Percentiles rank a stretch among this genome's conserved stretches.
Conservation (phyloP, 805 yeast species). For the Yarrowia sp. region DNA sequence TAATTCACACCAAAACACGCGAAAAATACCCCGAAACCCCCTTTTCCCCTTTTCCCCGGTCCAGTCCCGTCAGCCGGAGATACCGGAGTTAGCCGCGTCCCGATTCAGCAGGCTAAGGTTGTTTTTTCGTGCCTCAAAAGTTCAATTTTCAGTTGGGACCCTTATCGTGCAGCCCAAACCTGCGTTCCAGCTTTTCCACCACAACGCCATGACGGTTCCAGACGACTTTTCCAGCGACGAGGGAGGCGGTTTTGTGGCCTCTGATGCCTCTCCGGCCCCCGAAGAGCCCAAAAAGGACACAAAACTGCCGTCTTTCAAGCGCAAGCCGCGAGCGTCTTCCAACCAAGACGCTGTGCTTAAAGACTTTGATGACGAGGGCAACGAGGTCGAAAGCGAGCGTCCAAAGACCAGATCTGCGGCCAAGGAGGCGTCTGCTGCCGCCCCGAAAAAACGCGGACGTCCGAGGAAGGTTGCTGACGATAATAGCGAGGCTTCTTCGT, state of each 20-base stretch:
- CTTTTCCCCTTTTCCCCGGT: background rate
- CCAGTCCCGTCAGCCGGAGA: background rate
- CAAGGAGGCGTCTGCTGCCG: background rate
- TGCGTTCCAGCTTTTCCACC: too few species aligned
- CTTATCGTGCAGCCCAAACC: slow-evolving; percentile 20
- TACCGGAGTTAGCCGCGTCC: background rate
- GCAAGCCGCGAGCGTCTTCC: background rate
- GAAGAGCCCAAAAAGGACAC: background rate
- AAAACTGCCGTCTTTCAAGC: slow-evolving; percentile 3
- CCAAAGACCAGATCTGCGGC: background rate
- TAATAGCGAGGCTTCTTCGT: background rate
- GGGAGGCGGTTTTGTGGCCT: slow-evolving; percentile 8
- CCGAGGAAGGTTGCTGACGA: background rate
- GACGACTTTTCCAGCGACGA: slow-evolving; percentile 10
- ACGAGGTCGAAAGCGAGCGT: background rate
- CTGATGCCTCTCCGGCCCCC: background rate
- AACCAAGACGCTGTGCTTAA: background rate
- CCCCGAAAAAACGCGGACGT: background rate
- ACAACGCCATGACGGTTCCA: background rate
- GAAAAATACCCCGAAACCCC: too few species aligned
- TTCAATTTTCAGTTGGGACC: background rate
- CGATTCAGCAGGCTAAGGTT: background rate
- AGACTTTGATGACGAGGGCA: slow-evolving; percentile 22
- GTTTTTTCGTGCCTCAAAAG: too few species aligned
- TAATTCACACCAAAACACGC: too few species aligned